Conservation (phyloP, 2,329 filamentous ascomycete species). For the Verticillium zaregamsianum region DNA sequence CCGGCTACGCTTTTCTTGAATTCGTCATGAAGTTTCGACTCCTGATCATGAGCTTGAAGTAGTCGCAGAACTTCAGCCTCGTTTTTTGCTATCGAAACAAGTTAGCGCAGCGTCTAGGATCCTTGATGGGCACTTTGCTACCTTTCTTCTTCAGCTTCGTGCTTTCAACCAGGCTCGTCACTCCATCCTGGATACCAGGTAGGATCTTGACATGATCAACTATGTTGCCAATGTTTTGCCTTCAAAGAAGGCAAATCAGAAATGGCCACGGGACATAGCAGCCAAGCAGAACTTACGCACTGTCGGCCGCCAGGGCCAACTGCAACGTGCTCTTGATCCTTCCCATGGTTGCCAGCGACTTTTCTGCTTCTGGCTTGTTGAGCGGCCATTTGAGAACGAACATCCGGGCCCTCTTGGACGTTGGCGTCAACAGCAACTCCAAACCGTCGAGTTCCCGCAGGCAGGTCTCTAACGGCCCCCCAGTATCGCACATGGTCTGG, state of each 20-base stretch:
- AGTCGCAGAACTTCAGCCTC: not conserved
- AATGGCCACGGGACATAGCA: not conserved
- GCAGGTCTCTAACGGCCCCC: not conserved
- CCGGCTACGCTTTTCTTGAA: not conserved
- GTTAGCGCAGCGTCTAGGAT: not conserved
- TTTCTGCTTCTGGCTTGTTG: not conserved
- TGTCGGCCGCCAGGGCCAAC: not conserved
- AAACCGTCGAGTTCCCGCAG: not conserved
- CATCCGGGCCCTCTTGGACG: not conserved
- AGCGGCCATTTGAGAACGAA: not conserved
- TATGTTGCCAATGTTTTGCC: not conserved
- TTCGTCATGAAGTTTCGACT: not conserved
- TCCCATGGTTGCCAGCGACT: not conserved
- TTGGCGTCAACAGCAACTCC: not conserved
- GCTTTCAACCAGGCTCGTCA: not conserved
- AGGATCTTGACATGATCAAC: not conserved
- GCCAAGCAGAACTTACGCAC: not conserved
- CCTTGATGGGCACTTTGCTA: rapidly evolving
- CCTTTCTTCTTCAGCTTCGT: not conserved
- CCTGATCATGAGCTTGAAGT: not conserved
- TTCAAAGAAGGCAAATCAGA: not conserved
- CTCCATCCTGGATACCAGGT: not conserved
- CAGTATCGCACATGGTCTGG: not conserved
- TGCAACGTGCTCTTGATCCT: not conserved
- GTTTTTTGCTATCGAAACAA: not conserved